Evolutionary conservation across 345 rosid genomes (phyloP).

Genomic region (Jatropha curcas): DNA sequence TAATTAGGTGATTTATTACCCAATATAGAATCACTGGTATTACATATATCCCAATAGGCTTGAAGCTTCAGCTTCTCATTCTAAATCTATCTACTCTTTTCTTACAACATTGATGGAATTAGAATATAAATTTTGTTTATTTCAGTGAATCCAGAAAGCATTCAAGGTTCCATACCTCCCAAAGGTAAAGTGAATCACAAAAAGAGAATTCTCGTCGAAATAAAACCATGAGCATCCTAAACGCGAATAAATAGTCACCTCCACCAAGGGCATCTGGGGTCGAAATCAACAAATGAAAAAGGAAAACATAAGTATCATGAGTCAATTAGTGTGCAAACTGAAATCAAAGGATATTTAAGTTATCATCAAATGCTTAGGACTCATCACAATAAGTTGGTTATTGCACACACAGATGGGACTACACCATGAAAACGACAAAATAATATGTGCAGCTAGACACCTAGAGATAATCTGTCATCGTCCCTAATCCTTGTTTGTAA

Average conservation of each 20-base stretch:
- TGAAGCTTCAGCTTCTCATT: too few relatives aligned
- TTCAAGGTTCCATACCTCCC: slow-evolving; percentile 68
- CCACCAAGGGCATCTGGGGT: slow-evolving; percentile 85
- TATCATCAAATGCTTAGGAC: not conserved
- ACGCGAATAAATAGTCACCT: slow-evolving; percentile 94
- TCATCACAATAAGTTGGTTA: not conserved
- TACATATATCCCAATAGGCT: too few relatives aligned
- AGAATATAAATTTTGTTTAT: not conserved
- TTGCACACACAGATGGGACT: not conserved
- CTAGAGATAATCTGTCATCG: not conserved
- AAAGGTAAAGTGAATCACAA: slow-evolving; percentile 90
- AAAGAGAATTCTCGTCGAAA: slow-evolving; percentile 96
- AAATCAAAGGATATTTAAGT: not conserved
- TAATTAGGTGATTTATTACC: too few relatives aligned
- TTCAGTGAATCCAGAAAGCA: slow-evolving; percentile 6
- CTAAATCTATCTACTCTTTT: too few relatives aligned
- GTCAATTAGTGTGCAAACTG: not conserved
- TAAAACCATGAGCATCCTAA: slow-evolving; percentile 95
- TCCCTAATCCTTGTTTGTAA: not conserved
- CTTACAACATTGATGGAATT: not conserved
- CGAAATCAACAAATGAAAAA: slow-evolving; percentile 14
- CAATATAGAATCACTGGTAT: too few relatives aligned
- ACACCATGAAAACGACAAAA: not conserved
- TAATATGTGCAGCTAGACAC: not conserved
- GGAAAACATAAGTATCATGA: not conserved